Conservation (phyloP, 2,329 filamentous ascomycete species). For the Aschersonia sp. region DNA sequence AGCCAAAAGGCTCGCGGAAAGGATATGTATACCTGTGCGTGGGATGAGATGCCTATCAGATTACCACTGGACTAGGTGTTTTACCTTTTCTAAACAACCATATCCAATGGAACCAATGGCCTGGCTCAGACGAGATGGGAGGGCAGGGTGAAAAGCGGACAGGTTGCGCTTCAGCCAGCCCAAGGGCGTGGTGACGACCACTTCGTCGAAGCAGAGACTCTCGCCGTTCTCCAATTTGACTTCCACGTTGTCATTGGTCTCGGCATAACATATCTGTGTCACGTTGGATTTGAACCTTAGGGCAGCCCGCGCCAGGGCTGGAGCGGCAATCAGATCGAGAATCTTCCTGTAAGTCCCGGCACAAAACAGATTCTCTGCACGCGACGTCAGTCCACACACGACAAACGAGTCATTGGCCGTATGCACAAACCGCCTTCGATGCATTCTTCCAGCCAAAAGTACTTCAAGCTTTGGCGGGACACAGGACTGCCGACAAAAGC, state of each 20-base stretch:
- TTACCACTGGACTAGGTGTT: not conserved
- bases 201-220: slow-evolving; percentile 44
- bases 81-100: slow-evolving; percentile 56
- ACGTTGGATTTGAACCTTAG: slow-evolving; percentile 37
- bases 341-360: slow-evolving; percentile 45
- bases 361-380: slow-evolving; percentile 43
- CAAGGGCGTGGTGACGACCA: slow-evolving; percentile 53
- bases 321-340: slow-evolving; percentile 41
- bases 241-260: slow-evolving; percentile 17
- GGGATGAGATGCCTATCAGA: not conserved
- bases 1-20: slow-evolving; percentile 64
- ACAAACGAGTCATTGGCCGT: not conserved
- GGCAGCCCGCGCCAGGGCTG: slow-evolving; percentile 38
- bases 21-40: not conserved
- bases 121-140: slow-evolving; percentile 40
- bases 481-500: slow-evolving; percentile 55
- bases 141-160: slow-evolving; percentile 42
- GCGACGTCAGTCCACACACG: no score
- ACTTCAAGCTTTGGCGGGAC: slow-evolving; percentile 53
- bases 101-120: slow-evolving; percentile 55
- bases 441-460: slow-evolving; percentile 67
- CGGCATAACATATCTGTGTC: slow-evolving; percentile 22
- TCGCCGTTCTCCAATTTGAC: slow-evolving; percentile 29
- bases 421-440: slow-evolving; percentile 47
- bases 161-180: slow-evolving; percentile 53